Conservation (phyloP, 768 basidiomycete species). For the Lentinus brumalis region DNA sequence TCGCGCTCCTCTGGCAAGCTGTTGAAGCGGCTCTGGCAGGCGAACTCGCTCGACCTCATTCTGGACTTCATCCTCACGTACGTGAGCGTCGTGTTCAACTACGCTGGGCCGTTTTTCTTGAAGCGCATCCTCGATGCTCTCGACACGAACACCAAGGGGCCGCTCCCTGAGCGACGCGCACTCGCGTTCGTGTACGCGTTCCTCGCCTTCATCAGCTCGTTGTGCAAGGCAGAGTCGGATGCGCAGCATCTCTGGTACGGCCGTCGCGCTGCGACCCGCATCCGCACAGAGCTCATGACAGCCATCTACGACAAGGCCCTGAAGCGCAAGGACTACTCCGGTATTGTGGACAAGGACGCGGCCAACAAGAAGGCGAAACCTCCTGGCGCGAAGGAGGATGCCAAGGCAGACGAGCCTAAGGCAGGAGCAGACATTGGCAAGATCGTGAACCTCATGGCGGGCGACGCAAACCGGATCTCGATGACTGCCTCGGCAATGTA, state of each 20-base stretch:
- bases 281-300: conserved; percentile 81
- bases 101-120: conserved; percentile 83
- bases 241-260: conserved; percentile 80
- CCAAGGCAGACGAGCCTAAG: conserved; percentile 52
- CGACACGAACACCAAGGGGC: conserved; percentile 23
- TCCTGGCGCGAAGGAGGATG: conserved; percentile 27
- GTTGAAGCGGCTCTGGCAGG: conserved; percentile 43
- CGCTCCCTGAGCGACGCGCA: conserved; percentile 47
- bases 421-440: conserved; percentile 87
- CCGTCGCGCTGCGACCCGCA: conserved; percentile 71
- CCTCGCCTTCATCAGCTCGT: conserved; percentile 65
- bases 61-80: conserved; percentile 71
- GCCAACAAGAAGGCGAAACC: conserved; percentile 38
- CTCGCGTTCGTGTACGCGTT: conserved; percentile 79
- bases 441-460: conserved; percentile 88
- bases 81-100: conserved; percentile 73
- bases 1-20: conserved; percentile 40
- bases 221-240: conserved; percentile 67
- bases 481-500: conserved; percentile 58
- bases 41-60: conserved; percentile 50
- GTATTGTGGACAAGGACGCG: conserved; percentile 59
- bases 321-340: conserved; percentile 81
- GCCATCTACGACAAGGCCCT: conserved; percentile 88
- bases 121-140: conserved; percentile 72
- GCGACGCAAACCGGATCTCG: conserved; percentile 65